Evolutionary conservation across 2,329 filamentous ascomycete species (phyloP), one percentile per base, ranked within the genome.

Genomic region (Zymoseptoria crescenta): DNA sequence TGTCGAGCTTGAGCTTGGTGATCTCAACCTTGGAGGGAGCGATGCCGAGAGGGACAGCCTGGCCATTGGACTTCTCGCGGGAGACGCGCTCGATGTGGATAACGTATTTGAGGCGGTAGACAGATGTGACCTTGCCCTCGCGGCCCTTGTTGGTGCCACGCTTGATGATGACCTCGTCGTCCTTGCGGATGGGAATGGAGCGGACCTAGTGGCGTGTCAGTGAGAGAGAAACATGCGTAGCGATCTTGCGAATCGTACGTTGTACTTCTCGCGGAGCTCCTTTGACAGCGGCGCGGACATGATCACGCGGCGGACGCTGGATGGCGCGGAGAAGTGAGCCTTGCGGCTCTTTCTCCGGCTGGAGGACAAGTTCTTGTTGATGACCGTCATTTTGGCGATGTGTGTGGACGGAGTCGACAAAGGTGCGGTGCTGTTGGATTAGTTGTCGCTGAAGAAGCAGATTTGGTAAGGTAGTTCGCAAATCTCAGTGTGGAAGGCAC

Each of bases 231-330:
- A 52, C 30, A 29, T 21, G n/a, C 13, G 35, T 41, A 21, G 55
- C 21, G 28, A 55, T 16, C 55, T 49, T 55, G 61, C 57, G 6
- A 29, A 19, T 54, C 59, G 57, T 84, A 96, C 94, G 80, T 96
- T 96, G 89, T 99, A 89, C 87, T 99, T 94, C 82, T 96, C 92
- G 77, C 91, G 88, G 77, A 99, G 87, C 83, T 99, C 94, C 85
- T 96, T 96, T 83, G 84, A 89, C 71, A 96, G 85, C 73, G 90
- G 89, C 71, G 94, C 92, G 83, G 88, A 93, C 92, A 99, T 96
- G 83, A 96, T 96, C 74, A 87, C 84, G 77, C 94, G 91, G 80
- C 94, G 92, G 77, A 90, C 85, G 83, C 88, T 91, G 78, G 92
- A 96, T 72, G 92, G 91, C 70, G 94, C 94, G 78, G 84, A 83